These are phyloP conservation scores for Metschnikowia colocasiae DNA, from an alignment of 805 yeast species.

Conservation along the genomic window DNA sequence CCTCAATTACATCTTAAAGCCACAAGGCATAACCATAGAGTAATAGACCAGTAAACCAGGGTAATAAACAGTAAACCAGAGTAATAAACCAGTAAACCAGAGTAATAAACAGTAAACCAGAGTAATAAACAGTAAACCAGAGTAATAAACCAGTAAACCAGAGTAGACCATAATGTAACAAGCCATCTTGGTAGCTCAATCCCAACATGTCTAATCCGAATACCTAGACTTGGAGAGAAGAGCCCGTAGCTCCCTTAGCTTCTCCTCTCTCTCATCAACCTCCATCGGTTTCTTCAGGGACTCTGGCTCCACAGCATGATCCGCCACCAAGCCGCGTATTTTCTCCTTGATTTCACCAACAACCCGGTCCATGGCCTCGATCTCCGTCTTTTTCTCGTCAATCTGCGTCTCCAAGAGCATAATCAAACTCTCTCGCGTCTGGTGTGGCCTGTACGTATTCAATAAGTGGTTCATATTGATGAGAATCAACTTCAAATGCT, in stretches of 20 bases:
- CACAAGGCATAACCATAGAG: too few relatives aligned
- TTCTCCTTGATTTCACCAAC: conserved; percentile 37
- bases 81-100: too few relatives aligned
- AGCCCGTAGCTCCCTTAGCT: not conserved
- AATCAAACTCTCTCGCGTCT: conserved; percentile 84
- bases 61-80: too few relatives aligned
- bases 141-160: too few relatives aligned
- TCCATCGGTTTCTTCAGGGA: not conserved
- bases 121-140: too few relatives aligned
- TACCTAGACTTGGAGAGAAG: conserved; percentile 1
- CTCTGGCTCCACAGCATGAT: not conserved
- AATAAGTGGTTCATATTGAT: conserved; percentile 89
- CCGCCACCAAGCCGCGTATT: conserved; percentile 24
- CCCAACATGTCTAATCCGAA: too few relatives aligned
- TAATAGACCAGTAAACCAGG: too few relatives aligned
- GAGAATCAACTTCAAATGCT: conserved; percentile 71
- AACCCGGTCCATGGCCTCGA: conserved; percentile 41
- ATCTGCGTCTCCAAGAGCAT: conserved; percentile 69
- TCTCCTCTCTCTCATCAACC: not conserved
- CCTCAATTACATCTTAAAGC: too few relatives aligned
- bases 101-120: too few relatives aligned
- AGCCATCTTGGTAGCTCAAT: too few relatives aligned
- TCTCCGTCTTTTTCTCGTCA: conserved; percentile 55
- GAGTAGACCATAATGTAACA: too few relatives aligned
- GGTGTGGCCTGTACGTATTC: conserved; percentile 93